Conservation (phyloP, 805 yeast genomes). For the Zygoascus bituminiphila region DNA sequence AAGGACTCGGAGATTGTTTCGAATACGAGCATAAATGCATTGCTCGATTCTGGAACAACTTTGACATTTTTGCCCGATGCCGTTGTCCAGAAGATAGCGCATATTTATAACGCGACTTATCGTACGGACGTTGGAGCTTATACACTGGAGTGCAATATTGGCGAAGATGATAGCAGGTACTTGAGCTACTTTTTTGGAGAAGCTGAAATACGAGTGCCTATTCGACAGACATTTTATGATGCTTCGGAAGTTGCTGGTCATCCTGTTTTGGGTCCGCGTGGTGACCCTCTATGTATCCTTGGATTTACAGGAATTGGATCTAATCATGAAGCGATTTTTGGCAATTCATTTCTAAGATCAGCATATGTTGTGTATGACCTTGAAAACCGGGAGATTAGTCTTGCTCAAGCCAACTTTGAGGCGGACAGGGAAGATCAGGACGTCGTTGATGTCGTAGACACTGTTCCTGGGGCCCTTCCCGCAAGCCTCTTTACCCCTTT, state of each 20-base stretch:
- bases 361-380: slow-evolving; percentile 63
- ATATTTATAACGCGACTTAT: slow-evolving; percentile 34
- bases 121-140: slow-evolving; percentile 23
- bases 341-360: slow-evolving; percentile 56
- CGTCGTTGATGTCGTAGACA: slow-evolving; percentile 19
- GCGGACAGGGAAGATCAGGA: slow-evolving; percentile 15
- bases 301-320: slow-evolving; percentile 6
- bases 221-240: slow-evolving; percentile 16
- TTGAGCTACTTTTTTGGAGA: slow-evolving; percentile 19
- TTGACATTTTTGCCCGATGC: slow-evolving; percentile 19
- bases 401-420: slow-evolving; percentile 39
- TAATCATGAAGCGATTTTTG: slow-evolving; percentile 35
- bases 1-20: background rate
- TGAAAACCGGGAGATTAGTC: slow-evolving; percentile 45
- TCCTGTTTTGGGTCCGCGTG: slow-evolving; percentile 30
- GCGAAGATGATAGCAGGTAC: slow-evolving; percentile 15
- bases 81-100: slow-evolving; percentile 26
- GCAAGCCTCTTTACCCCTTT: background rate
- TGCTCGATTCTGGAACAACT: slow-evolving; percentile 30
- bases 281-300: slow-evolving; percentile 15
- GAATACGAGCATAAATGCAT: slow-evolving; percentile 27
- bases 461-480: slow-evolving; percentile 9
- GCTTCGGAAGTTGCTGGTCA: background rate
- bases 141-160: slow-evolving; percentile 12
- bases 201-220: slow-evolving; percentile 21